Base-by-base conservation (phyloP, 140 eudicot genomes). In the Eryngium alpinum region DNA sequence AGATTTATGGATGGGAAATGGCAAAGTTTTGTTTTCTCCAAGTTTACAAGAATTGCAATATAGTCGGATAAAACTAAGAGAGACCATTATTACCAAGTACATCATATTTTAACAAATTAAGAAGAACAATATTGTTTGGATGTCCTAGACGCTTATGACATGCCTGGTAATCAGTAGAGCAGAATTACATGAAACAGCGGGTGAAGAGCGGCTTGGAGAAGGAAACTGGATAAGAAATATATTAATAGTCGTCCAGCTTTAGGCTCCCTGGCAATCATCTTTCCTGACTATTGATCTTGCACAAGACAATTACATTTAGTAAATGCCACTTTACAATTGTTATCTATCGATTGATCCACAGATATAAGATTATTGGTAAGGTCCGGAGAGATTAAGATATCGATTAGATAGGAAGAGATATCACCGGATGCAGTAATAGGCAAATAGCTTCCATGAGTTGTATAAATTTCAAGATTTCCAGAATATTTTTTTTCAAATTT, bases 191-290 rank as follows among this genome's bases (percentile, higher is more conserved):
- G 49, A 17, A n/a, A 79, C 32, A 79, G 9, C 53, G 33, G 62
- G 80, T 17, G 49, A 69, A 1, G 12, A 69, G 49, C n/a, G 49
- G 44, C 25, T 28, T 69, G 75, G 49, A 69, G n/a, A 25, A 18
- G n/a, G 29, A 34, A 46, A 59, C 10, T 56, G 50, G 44, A 79
- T 5, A 34, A 80, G 86, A 72, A 79, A 79, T 1, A 83, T 53
- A 46, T n/a, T n/a, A n/a, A n/a, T n/a, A n/a, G n/a, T n/a, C 67
- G 59, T 79, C 79, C 75, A 9, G 72, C 75, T 79, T 83, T 83
- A 79, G 83, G 80, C 57, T 80, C 86, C 75, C 66, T 83, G 52
- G 80, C 79, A 32, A 78, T 78, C 70, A 78, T 73, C 80, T 15
- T 78, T 27, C 80, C 24, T 15, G 43, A 56, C 38, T 34, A 56